Percentiles rank a stretch among this genome's conserved stretches.
Conservation (phyloP, 1,139 yeast species). For the Meyerozyma elateridarum region DNA sequence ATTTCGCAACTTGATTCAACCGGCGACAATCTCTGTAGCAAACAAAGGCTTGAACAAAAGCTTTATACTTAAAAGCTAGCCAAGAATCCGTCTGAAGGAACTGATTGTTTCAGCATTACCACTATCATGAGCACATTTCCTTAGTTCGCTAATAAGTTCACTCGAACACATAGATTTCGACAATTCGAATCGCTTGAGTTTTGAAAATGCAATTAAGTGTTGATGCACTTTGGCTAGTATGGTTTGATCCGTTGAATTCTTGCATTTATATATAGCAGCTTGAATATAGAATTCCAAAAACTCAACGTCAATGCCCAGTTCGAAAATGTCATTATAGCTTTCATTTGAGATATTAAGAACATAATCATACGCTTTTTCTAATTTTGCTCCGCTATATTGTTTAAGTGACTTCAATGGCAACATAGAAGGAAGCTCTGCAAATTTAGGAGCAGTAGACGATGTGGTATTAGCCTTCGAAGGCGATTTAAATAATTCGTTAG, state of each 20-base stretch:
- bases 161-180: conserved; percentile 18
- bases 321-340: conserved; percentile 32
- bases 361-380: conserved; percentile 34
- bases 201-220: no score
- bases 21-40: conserved; percentile 21
- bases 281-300: conserved; percentile 50
- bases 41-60: conserved; percentile 35
- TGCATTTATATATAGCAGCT: conserved; percentile 33
- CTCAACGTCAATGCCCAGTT: conserved; percentile 55
- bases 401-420: conserved; percentile 2
- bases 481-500: background rate
- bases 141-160: conserved; percentile 5
- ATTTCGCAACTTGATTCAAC: conserved; percentile 37
- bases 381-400: conserved; percentile 13
- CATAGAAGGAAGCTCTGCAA: conserved; percentile 2
- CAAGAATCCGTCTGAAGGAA: no score
- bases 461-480: background rate
- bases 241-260: no score
- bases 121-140: no score
- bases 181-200: conserved; percentile 22
- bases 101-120: no score
- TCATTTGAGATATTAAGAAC: conserved; percentile 30
- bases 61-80: no score
- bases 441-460: conserved; percentile 4
- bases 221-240: no score